phyloP scores from a whole-genome alignment of 495 filamentous ascomycete genomes.

The Annulohypoxylon stygium region DNA sequence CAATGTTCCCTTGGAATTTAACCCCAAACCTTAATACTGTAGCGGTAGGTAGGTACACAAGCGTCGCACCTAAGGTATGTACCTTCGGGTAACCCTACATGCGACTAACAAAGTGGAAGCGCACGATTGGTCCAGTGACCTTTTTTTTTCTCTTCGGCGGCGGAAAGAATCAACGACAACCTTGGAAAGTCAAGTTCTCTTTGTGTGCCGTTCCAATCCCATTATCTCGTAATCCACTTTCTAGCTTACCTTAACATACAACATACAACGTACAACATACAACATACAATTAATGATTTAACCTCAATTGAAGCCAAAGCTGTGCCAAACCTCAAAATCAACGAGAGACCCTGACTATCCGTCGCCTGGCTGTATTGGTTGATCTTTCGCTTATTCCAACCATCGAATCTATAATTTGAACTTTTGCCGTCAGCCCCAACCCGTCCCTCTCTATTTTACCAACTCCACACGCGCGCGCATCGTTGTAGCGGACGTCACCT shows the following conservation, averaged over 20 bases:
- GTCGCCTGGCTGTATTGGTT: not conserved
- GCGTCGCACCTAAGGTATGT: constrained; percentile 2
- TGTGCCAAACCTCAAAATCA: not conserved
- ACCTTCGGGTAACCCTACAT: constrained; percentile 9
- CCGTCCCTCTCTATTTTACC: constrained; percentile 11
- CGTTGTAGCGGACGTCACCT: constrained; percentile 13
- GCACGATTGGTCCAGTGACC: constrained; percentile 32
- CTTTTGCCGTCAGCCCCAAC: constrained; percentile 6
- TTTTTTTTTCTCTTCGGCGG: constrained; percentile 15
- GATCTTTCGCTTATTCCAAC: not conserved
- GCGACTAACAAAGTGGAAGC: constrained; percentile 22
- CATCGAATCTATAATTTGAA: not conserved
- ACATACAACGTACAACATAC: constrained; percentile 6
- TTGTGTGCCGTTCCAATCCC: constrained; percentile 23
- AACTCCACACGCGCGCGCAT: constrained; percentile 23
- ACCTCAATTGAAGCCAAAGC: not conserved
- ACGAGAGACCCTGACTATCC: not conserved
- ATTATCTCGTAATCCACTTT: constrained; percentile 20
- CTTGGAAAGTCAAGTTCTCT: constrained; percentile 19
- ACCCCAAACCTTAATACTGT: not conserved
- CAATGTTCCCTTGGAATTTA: constrained; percentile 3
- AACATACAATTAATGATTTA: constrained; percentile 19
- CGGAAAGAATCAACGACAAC: constrained; percentile 30
- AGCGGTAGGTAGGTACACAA: not conserved
- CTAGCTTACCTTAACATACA: constrained; percentile 4